A percentile compares a stretch with the other conserved stretches of the same genome.
Evolutionary conservation across 768 basidiomycete genomes (phyloP).

Genomic region (Paxillus ammoniavirescens): DNA sequence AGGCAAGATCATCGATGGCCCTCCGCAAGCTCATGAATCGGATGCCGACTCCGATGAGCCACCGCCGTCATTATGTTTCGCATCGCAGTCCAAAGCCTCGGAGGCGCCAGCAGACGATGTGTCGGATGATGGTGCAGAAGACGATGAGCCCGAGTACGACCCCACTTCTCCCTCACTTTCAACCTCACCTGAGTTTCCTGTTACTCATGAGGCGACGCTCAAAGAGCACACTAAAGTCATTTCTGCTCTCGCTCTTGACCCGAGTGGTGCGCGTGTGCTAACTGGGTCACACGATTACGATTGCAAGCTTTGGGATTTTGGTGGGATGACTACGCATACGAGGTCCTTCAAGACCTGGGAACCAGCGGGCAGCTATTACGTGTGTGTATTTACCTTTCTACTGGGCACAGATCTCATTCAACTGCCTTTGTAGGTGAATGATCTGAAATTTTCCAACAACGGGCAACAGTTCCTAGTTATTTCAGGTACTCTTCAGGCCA

Average conservation of each 20-base stretch:
- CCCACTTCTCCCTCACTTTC: constrained; percentile 42
- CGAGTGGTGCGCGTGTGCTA: constrained; percentile 87
- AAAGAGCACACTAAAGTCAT: constrained; percentile 97
- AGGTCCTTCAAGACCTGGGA: constrained; percentile 98
- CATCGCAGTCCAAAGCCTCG: constrained; percentile 2
- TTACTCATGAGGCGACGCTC: constrained; percentile 85
- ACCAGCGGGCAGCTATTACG: constrained; percentile 90
- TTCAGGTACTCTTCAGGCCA: constrained; percentile 86
- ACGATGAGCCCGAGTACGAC: constrained; percentile 51
- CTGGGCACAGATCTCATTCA: neutral
- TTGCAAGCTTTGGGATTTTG: constrained; percentile 98
- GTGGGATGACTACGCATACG: constrained; percentile 88
- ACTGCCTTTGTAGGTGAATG: constrained; percentile 64
- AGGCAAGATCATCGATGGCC: constrained; percentile 9
- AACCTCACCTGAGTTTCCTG: constrained; percentile 62
- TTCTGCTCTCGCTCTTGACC: constrained; percentile 88
- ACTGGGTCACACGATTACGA: constrained; percentile 98
- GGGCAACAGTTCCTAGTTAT: constrained; percentile 84
- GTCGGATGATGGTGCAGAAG: constrained; percentile 25
- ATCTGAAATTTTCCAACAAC: constrained; percentile 85
- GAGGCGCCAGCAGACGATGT: constrained; percentile 19
- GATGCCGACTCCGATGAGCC: constrained; percentile 24
- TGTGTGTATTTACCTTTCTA: constrained; percentile 30
- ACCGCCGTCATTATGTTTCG: neutral
- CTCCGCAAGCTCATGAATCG: constrained; percentile 15